Evolutionary conservation across 176 grass and related monocot genomes (phyloP).

Genomic region (Raddia distichophylla): DNA sequence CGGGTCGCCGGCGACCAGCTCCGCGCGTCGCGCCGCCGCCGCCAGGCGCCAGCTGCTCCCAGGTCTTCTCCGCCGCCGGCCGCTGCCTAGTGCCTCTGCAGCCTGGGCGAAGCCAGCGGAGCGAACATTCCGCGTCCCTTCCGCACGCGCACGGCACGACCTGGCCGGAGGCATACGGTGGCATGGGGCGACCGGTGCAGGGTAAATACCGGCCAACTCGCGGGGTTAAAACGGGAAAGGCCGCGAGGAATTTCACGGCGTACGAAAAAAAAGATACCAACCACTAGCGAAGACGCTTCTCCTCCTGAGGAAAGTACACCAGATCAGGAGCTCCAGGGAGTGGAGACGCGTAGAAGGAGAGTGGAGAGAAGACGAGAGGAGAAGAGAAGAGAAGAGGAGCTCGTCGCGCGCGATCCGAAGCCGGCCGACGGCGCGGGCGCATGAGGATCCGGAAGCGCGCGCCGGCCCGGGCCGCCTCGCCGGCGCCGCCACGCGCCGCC

Average conservation of each 20-base stretch:
- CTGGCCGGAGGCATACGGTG: neutral
- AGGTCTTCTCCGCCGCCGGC: neutral
- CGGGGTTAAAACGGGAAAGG: neutral
- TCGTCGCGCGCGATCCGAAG: neutral
- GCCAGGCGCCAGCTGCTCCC: neutral
- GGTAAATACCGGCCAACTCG: neutral
- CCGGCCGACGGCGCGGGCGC: neutral
- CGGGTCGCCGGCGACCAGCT: neutral
- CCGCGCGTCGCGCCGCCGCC: neutral
- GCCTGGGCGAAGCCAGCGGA: neutral
- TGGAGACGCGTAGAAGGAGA: neutral
- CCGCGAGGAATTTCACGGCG: neutral
- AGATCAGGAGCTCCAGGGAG: neutral
- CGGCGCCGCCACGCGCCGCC: neutral
- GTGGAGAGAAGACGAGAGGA: neutral
- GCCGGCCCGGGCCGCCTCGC: conserved; percentile 18
- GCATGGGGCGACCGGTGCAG: neutral
- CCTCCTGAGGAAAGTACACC: neutral
- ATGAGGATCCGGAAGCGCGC: conserved; percentile 60
- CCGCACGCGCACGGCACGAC: conserved; percentile 1
- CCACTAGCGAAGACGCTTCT: neutral
- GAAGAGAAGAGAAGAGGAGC: neutral
- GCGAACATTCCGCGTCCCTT: conserved; percentile 7
- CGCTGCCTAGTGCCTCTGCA: neutral
- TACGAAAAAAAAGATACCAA: neutral